Evolutionary conservation across 2,329 filamentous ascomycete genomes (phyloP), one percentile per base, ranked within the genome.

Genomic region (Boeremia lycopersici): DNA sequence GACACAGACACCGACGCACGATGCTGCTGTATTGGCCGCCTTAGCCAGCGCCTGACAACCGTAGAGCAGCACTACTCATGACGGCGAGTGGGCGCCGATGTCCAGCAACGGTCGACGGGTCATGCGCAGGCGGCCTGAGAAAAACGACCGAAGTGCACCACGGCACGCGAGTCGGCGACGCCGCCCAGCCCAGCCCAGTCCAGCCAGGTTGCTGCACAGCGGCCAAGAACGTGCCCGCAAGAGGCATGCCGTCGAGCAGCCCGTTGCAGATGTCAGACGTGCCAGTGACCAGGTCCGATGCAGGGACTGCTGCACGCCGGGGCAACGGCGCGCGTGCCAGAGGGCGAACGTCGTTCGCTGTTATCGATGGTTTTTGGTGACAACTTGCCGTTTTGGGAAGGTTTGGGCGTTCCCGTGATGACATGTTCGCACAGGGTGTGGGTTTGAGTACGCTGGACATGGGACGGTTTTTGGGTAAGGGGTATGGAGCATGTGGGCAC

Each of bases 311-410:
- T 44, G 41, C 48, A 41, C 12, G 11, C 33, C 17, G 13, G 29
- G 6, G 17, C 8, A 44, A 48, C 34, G 51, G 45, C 40, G 51
- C 33, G 17, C 34, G 51, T 29, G 51, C 45, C 40, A 26, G 17
- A 41, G 6, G 45, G 35, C 30, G 52, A 55, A 55, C 52, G 52
- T 55, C 52, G 52, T 55, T 55, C 52, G 41, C 52, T 49, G 46
- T 23, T 41, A 49, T 49, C 52, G 40, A 55, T 29, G 41, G 45
- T 40, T 55, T 55, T 49, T 35, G 19, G 4, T 1, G 2, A 1
- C 8, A 31, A 46, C 30, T 30, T 55, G 40, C 52, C 46, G 46
- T 2, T 41, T 55, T 35, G 29, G 52, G 52, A 41, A 55, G 41
- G 52, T 55, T 55, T 41, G 23, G 23, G 6, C 15, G 2, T 0